Conservation (phyloP, 2,329 filamentous ascomycete species). For the Myriosclerotinia curreyana region DNA sequence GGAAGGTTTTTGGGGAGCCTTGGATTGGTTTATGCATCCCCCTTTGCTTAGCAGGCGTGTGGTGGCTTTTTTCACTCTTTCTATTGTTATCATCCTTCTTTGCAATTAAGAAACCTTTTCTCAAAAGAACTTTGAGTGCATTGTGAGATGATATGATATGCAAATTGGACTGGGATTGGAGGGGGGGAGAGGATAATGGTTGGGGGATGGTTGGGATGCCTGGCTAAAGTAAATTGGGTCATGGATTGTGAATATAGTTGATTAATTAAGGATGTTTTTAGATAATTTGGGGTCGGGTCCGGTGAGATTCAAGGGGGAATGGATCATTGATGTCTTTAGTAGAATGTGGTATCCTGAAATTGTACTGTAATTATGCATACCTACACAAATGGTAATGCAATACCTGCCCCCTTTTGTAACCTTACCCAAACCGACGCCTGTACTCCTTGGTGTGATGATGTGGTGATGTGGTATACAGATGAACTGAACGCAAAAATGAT, state of each 20-base stretch:
- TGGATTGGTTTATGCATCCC: conserved; percentile 16
- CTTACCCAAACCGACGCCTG: conserved; percentile 9
- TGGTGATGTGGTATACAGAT: background rate
- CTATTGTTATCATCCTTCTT: conserved; percentile 19
- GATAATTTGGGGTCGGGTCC: background rate
- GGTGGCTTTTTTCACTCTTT: conserved; percentile 23
- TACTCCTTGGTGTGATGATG: conserved; percentile 15
- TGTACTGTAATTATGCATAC: conserved; percentile 17
- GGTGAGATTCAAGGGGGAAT: background rate
- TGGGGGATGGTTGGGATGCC: conserved; percentile 10
- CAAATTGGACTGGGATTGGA: conserved; percentile 15
- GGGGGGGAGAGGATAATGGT: conserved; percentile 3
- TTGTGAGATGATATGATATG: conserved; percentile 24
- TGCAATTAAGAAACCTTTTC: background rate
- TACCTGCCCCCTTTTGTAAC: background rate
- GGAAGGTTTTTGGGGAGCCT: conserved; percentile 11
- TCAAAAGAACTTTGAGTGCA: conserved; percentile 21
- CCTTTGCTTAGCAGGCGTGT: conserved; percentile 16
- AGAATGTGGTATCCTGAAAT: conserved; percentile 8
- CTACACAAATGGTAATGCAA: background rate
- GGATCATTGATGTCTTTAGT: background rate
- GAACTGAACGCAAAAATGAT: conserved; percentile 6
- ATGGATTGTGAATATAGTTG: conserved; percentile 11
- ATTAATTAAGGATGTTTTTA: background rate
- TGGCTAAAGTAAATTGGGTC: conserved; percentile 20